Conservation (phyloP, 2,329 filamentous ascomycete species). For the Calonectria honghensis region DNA sequence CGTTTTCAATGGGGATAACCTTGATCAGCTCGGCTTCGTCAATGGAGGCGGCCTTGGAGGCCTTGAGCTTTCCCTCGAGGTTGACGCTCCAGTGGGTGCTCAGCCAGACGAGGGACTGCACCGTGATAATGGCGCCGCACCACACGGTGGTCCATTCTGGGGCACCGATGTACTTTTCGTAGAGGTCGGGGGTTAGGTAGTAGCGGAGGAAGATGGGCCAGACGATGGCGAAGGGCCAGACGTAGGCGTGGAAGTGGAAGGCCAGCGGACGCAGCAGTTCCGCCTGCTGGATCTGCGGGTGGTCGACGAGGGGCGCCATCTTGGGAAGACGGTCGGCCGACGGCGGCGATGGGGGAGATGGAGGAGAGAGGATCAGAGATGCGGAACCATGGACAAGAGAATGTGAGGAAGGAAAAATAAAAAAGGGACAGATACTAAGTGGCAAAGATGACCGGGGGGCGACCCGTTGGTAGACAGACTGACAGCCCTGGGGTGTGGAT, state of each 20-base stretch:
- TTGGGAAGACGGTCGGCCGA: slow-evolving; percentile 42
- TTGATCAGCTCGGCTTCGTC: slow-evolving; percentile 91
- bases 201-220: slow-evolving; percentile 95
- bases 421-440: not conserved
- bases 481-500: slow-evolving; percentile 27
- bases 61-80: slow-evolving; percentile 87
- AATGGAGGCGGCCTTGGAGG: slow-evolving; percentile 81
- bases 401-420: slow-evolving; percentile 6
- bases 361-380: slow-evolving; percentile 23
- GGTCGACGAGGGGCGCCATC: slow-evolving; percentile 91
- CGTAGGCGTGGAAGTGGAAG: slow-evolving; percentile 87
- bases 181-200: slow-evolving; percentile 88
- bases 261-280: slow-evolving; percentile 92
- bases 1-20: slow-evolving; percentile 91
- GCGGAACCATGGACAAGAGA: slow-evolving; percentile 34
- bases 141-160: slow-evolving; percentile 99
- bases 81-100: slow-evolving; percentile 99
- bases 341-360: slow-evolving; percentile 25
- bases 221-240: slow-evolving; percentile 93
- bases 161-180: slow-evolving; percentile 93
- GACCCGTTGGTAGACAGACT: slow-evolving; percentile 37
- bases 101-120: slow-evolving; percentile 93
- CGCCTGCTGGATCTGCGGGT: slow-evolving; percentile 90
- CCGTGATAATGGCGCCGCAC: slow-evolving; percentile 89
- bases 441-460: slow-evolving; percentile 23